Base-by-base conservation (phyloP, 192 early-diverging fungal species). In the Mortierella claussenii region DNA sequence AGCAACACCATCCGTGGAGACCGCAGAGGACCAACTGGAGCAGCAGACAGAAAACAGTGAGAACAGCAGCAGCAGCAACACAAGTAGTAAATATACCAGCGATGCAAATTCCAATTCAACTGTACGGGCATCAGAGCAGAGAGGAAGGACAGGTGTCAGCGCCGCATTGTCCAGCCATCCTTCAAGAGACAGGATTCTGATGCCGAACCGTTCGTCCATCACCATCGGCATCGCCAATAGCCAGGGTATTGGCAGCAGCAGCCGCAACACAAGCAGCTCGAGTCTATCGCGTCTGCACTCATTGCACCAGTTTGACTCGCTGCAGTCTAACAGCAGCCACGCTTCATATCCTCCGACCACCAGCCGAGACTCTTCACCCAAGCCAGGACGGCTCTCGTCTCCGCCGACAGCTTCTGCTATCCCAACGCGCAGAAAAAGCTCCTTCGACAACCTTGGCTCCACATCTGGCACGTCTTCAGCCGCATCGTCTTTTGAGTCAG, bases 181-280 rank as follows among this genome's bases (percentile, higher is more conserved):
- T 8, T 31, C 55, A 31, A 56, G 63, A 21, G 71, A 75, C 45
- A 52, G 71, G 43, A 75, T 75, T 57, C 56, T 75, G 7, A 75
- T 75, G 71, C 63, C 71, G 30, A 75, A 66, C 23, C 49, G 63
- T n/a, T 75, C 71, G 1, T 75, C 71, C 56, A 75, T 75, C 55
- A 75, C 71, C 56, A 75, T 75, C 40, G 71, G 71, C 26, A 66
- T 75, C 26, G 71, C 71, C 56, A 75, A 66, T 33, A 66, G 71
- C 32, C 71, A 75, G 36, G 71, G 71, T 2, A 55, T 75, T 23
- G 71, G 71, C n/a, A 75, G 71, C 45, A 75, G 71, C 34, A 75
- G 71, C 32, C 56, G 71, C 48, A 75, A 64, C 33, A 60, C 71
- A 40, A 65, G 71, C 55, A 75, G 63, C 51, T 66, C 71, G 23